Evolutionary conservation across 192 early-diverging fungal species (phyloP).

Genomic region (Mortierella claussenii): DNA sequence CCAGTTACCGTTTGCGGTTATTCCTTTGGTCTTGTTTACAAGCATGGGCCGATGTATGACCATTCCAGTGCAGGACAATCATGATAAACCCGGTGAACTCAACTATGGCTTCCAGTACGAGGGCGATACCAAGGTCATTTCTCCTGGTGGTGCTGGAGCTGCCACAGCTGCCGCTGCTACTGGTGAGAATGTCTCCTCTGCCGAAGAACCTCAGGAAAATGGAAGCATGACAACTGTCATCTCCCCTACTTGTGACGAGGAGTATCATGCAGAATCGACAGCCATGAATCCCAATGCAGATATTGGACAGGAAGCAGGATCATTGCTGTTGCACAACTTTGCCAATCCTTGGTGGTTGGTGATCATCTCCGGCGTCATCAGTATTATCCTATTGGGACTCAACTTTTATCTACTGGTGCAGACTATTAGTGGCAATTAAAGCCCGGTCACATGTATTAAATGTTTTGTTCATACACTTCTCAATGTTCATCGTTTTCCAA

Average conservation of each 20-base stretch:
- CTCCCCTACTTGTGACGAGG: slow-evolving; percentile 9
- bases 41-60: slow-evolving; percentile 64
- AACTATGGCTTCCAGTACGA: slow-evolving; percentile 6
- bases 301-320: neutral
- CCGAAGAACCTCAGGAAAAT: too few relatives aligned
- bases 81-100: slow-evolving; percentile 30
- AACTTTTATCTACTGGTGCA: slow-evolving; percentile 59
- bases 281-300: neutral
- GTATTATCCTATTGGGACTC: slow-evolving; percentile 55
- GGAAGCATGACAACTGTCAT: too few relatives aligned
- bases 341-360: slow-evolving; percentile 46
- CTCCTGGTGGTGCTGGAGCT: neutral
- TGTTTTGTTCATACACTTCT: too few relatives aligned
- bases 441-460: too few relatives aligned
- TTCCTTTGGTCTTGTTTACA: slow-evolving; percentile 80
- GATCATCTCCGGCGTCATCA: slow-evolving; percentile 43
- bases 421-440: slow-evolving; percentile 36
- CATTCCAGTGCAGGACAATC: slow-evolving; percentile 37
- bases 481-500: too few relatives aligned
- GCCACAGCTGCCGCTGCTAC: neutral
- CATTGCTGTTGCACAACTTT: slow-evolving; percentile 36
- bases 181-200: neutral
- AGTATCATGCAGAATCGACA: slow-evolving; percentile 6
- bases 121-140: slow-evolving; percentile 1
- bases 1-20: slow-evolving; percentile 86